phyloP scores from a whole-genome alignment of 2,329 filamentous ascomycete species.

The Alternaria ventricosa region DNA sequence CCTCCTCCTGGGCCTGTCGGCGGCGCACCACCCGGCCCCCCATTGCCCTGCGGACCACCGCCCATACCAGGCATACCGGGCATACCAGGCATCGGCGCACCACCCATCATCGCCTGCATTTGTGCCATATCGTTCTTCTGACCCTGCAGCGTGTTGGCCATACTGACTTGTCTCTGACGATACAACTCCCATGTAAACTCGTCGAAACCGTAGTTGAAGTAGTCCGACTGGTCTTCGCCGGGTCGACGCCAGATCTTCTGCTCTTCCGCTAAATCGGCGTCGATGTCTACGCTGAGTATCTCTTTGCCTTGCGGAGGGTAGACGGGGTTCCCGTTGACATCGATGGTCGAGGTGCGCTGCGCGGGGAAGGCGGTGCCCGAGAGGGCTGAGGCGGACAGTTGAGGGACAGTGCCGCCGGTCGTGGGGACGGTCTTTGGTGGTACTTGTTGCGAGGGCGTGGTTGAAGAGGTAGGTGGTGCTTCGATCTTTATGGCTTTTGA shows the following conservation, averaged over 20 bases:
- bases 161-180: slow-evolving; percentile 81
- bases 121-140: slow-evolving; percentile 75
- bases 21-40: slow-evolving; percentile 31
- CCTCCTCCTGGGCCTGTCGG: slow-evolving; percentile 36
- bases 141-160: slow-evolving; percentile 77
- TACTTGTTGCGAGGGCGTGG: slow-evolving; percentile 23
- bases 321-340: slow-evolving; percentile 81
- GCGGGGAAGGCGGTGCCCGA: slow-evolving; percentile 62
- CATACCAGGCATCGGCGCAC: slow-evolving; percentile 34
- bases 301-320: slow-evolving; percentile 79
- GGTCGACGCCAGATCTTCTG: slow-evolving; percentile 96
- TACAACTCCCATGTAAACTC: slow-evolving; percentile 98
- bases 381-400: slow-evolving; percentile 25
- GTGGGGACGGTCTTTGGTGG: slow-evolving; percentile 8
- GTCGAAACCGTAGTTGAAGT: slow-evolving; percentile 99
- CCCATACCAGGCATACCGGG: slow-evolving; percentile 33
- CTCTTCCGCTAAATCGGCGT: slow-evolving; percentile 65
- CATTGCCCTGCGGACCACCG: slow-evolving; percentile 21
- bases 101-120: slow-evolving; percentile 65
- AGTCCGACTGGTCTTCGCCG: slow-evolving; percentile 92
- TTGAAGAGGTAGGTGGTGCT: slow-evolving; percentile 32
- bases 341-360: slow-evolving; percentile 76
- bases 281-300: slow-evolving; percentile 63
- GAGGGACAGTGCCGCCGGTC: slow-evolving; percentile 25
- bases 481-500: slow-evolving; percentile 50